Base-by-base conservation (phyloP, 495 filamentous ascomycete genomes). In the Daldinia vernicosa region DNA sequence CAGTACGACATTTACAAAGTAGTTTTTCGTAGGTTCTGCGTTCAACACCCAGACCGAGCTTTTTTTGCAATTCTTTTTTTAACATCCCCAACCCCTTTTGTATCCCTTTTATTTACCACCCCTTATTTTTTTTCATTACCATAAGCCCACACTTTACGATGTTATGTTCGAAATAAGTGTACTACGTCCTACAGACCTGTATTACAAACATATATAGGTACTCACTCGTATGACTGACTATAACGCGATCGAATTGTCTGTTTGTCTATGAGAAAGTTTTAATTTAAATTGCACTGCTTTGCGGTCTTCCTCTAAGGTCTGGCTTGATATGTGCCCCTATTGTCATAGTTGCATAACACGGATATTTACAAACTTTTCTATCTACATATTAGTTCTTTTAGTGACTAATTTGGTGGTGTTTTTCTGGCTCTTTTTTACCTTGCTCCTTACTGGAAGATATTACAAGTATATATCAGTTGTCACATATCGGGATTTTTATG, bases 1-100 rank as follows among this genome's bases (percentile, higher is more conserved):
- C 58, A 50, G 37, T 45, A 47, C 24, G 39, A 39, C 1, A 4
- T 1, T 9, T n/a, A 17, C 7, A 50, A 50, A 26, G 22, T 27
- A 19, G 58, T 60, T 60, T 60, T 60, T 60, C 58, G 58, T 50
- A 60, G 47, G 47, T 52, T 6, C 26, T 24, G 47, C 3, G 4
- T 52, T 52, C 47, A 27, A 52, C 4, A n/a, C 7, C 47, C 19
- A 12, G 22, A 4, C 47, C 26, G 47, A 52, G 47, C 47, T 52
- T 52, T 52, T 52, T 52, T 52, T 52, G 47, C 24, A 52, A 27
- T 52, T 12, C 9, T 28, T 52, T 52, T 47, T 27, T 22, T 14
- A 35, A 11, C 3, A 35, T 35, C 15, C 6, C 14, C 14, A 1
- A 51, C 40, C 40, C 40, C 17, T 26, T 52, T 52, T 52, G 12